Evolutionary conservation across 1,284 basidiomycete genomes (phyloP), one percentile per base, ranked within the genome.

Genomic region (Pulchroboletus neoregius): DNA sequence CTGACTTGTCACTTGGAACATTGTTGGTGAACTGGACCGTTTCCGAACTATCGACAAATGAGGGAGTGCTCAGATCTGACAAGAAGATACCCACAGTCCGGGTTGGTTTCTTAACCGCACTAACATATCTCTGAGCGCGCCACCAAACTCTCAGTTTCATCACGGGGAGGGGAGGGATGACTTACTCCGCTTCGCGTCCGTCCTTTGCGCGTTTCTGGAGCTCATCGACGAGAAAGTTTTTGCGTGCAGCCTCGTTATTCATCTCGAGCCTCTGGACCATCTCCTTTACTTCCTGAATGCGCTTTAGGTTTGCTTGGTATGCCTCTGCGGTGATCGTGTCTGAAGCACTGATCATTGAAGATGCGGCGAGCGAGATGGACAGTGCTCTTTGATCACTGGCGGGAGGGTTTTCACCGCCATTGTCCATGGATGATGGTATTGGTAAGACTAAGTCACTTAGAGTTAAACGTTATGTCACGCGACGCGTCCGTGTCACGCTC

Each of bases 171-270:
- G 33, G 18, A 18, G 13, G 27, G 6, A 47, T 6, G 13, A 54
- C 70, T 47, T 53, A 74, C 72, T 68, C 61, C 20, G 72, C 71
- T 40, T 68, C 53, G 13, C 61, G 61, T 2, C 62, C 62, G 0
- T 63, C 60, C 31, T 51, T 42, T 11, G 50, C 51, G 43, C 63
- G 63, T 50, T 53, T 49, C 46, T 67, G 48, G 10, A 63, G 63
- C 33, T 63, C 52, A 22, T 45, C 43, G 20, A 62, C 18, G 23
- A 67, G 36, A 46, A 46, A 63, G 33, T 63, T 67, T 40, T 49
- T 60, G 49, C 67, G 64, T 20, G 65, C 61, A 10, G 23, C 28
- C 26, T 67, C 61, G 13, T 63, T 63, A 44, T 63, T 67, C 30
- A 16, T 26, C 51, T 67, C 64, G 32, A 67, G 50, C 39, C 7